A percentile compares a stretch with the other conserved stretches of the same genome.
Evolutionary conservation across 768 basidiomycete species (phyloP).

Genomic region (Serendipita sp.): DNA sequence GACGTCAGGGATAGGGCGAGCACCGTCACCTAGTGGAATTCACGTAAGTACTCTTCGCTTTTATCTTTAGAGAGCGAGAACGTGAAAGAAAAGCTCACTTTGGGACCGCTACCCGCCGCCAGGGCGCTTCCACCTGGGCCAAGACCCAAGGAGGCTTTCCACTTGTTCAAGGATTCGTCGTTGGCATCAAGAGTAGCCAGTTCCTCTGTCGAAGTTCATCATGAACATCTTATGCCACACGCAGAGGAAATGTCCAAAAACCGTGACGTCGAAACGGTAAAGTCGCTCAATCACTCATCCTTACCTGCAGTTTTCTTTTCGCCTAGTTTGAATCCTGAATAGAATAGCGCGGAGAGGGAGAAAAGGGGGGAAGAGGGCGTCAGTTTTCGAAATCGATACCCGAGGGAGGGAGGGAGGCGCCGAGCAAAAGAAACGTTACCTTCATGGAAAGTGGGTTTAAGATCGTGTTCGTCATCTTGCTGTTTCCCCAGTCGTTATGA

Average conservation of each 20-base stretch:
- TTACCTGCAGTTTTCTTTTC: slow-evolving; percentile 2
- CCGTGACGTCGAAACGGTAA: not conserved
- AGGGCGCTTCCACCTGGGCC: slow-evolving; percentile 25
- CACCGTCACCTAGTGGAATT: not conserved
- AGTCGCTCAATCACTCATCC: not conserved
- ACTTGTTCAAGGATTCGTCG: slow-evolving; percentile 85
- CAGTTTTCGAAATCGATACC: not conserved
- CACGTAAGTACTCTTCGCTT: not conserved
- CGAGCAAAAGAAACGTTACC: not conserved
- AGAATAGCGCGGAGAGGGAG: not conserved
- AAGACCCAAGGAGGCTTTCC: slow-evolving; percentile 91
- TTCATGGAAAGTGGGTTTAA: not conserved
- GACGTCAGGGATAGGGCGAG: not conserved
- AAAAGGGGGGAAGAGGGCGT: not conserved
- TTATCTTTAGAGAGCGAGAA: not conserved
- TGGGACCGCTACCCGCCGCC: slow-evolving; percentile 36
- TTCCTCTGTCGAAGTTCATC: slow-evolving; percentile 32
- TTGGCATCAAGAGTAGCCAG: slow-evolving; percentile 73
- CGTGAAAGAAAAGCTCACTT: slow-evolving; percentile 28
- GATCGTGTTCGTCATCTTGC: not conserved
- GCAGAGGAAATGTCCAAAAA: not conserved
- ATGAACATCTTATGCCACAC: too few species aligned
- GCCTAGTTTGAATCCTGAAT: slow-evolving; percentile 3
- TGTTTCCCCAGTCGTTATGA: not conserved
- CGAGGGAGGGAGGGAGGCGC: too few species aligned